phyloP scores from a whole-genome alignment of 257 asterid species.

The Phtheirospermum japonicum region DNA sequence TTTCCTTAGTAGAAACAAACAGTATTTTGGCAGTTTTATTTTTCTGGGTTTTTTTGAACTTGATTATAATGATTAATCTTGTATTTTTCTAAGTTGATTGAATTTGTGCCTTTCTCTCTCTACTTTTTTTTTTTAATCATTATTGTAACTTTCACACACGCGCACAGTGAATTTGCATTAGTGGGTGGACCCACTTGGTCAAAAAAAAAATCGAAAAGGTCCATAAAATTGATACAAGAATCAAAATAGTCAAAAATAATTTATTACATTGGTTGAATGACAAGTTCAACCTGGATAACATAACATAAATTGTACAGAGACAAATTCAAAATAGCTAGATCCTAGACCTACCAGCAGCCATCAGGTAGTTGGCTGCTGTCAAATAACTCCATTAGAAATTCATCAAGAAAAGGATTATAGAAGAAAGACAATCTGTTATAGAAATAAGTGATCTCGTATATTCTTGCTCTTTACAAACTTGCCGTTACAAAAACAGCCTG shows the following conservation, averaged over 20 bases:
- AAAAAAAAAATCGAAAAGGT: too few species aligned
- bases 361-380: constrained; percentile 43
- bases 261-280: constrained; percentile 20
- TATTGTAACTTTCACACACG: too few species aligned
- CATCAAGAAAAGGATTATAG: not conserved
- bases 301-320: constrained; percentile 13
- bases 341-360: constrained; percentile 43
- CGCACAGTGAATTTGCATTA: not conserved
- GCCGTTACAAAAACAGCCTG: constrained; percentile 33
- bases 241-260: constrained; percentile 7
- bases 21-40: constrained; percentile 11
- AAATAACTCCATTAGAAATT: constrained; percentile 25
- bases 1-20: too few species aligned
- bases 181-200: not conserved
- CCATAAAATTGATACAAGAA: not conserved
- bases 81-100: constrained; percentile 20
- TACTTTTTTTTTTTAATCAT: not conserved
- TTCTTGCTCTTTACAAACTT: constrained; percentile 39
- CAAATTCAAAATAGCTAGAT: constrained; percentile 20
- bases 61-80: not conserved
- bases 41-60: not conserved
- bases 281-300: constrained; percentile 1
- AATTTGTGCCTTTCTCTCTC: not conserved
- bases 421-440: not conserved
- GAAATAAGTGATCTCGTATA: constrained; percentile 30